These are phyloP conservation scores for Rhodocollybia butyracea DNA, from an alignment of 768 basidiomycete genomes.

Conservation along the genomic window DNA sequence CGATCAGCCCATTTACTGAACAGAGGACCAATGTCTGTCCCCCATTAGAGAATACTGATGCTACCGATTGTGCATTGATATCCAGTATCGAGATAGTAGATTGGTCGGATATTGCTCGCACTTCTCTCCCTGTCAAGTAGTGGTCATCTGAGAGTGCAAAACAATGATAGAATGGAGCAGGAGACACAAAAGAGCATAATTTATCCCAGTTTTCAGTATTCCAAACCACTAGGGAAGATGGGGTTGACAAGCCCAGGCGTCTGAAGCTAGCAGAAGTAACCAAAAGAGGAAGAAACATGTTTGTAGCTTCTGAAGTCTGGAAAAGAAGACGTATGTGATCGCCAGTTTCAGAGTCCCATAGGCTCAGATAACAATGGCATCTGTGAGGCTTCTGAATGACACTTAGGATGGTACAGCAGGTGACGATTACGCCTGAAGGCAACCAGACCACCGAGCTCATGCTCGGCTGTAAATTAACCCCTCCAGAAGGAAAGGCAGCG, in stretches of 20 bases:
- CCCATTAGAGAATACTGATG: background rate
- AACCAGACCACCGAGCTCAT: slow-evolving; percentile 1
- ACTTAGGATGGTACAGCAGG: background rate
- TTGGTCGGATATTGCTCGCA: background rate
- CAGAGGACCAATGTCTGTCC: background rate
- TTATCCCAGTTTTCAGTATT: background rate
- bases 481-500: background rate
- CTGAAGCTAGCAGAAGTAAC: background rate
- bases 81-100: background rate
- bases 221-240: background rate
- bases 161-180: background rate
- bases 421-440: background rate
- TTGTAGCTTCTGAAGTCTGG: background rate
- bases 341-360: slow-evolving; percentile 1
- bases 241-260: background rate
- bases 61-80: background rate
- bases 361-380: background rate
- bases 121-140: background rate
- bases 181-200: background rate
- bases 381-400: background rate
- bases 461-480: background rate
- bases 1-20: background rate
- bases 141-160: background rate
- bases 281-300: slow-evolving; percentile 1
- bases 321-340: background rate